A percentile compares a stretch with the other conserved stretches of the same genome.
These are phyloP conservation scores for Pseudocercospora cruenta DNA, from an alignment of 2,329 filamentous ascomycete genomes.

Conservation along the genomic window DNA sequence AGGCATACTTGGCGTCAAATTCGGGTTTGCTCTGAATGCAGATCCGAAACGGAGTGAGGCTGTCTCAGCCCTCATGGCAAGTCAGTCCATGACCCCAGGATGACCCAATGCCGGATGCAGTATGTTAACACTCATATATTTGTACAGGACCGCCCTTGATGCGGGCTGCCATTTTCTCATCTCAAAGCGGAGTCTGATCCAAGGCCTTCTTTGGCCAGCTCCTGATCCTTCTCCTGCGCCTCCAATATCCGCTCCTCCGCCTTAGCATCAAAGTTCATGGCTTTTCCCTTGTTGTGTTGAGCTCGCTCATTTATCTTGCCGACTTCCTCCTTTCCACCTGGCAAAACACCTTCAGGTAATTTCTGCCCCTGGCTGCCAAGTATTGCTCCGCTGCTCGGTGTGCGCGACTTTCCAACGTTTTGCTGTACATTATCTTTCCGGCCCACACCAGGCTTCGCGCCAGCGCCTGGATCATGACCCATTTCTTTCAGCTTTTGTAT, in stretches of 20 bases:
- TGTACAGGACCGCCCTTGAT: conserved; percentile 9
- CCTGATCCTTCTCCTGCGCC: conserved; percentile 33
- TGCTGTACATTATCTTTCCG: conserved; percentile 33
- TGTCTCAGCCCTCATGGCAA: not conserved
- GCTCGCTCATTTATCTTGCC: conserved; percentile 36
- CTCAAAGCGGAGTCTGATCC: conserved; percentile 23
- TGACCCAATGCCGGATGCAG: not conserved
- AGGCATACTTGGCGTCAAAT: not conserved
- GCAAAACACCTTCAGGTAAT: conserved; percentile 38
- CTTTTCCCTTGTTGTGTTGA: conserved; percentile 35
- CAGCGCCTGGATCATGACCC: conserved; percentile 36
- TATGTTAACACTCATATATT: conserved; percentile 1
- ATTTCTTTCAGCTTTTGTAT: conserved; percentile 33
- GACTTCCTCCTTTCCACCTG: conserved; percentile 37
- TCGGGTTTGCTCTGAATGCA: not conserved
- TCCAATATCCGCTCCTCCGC: conserved; percentile 32
- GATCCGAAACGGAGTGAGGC: not conserved
- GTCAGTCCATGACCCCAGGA: not conserved
- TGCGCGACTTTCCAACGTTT: conserved; percentile 26
- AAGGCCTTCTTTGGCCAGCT: conserved; percentile 27
- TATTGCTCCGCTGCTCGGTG: conserved; percentile 28
- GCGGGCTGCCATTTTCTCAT: conserved; percentile 8
- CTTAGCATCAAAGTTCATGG: conserved; percentile 33
- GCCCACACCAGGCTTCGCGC: conserved; percentile 35
- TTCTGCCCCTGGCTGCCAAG: conserved; percentile 39